A percentile compares a stretch with the other conserved stretches of the same genome.
phyloP scores from a whole-genome alignment of 208 protist species.

The Trypanosoma platydactyli region DNA sequence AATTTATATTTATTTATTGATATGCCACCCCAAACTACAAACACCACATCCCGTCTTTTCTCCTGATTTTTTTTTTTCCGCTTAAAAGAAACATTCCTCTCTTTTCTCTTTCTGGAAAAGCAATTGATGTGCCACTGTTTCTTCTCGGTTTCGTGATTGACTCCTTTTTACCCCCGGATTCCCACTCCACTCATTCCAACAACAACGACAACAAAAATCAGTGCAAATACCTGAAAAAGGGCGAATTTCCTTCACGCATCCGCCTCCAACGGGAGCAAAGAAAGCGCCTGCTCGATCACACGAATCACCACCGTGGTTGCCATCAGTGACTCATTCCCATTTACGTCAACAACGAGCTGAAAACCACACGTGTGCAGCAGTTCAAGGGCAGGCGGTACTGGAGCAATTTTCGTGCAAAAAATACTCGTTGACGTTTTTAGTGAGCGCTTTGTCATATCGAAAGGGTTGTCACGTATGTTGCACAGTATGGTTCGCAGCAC shows the following conservation, averaged over 20 bases:
- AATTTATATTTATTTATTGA: too few species aligned
- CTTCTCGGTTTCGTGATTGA: too few species aligned
- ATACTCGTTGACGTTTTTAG: slow-evolving; percentile 54
- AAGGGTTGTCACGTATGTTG: slow-evolving; percentile 62
- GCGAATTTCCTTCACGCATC: not conserved
- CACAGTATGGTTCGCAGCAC: slow-evolving; percentile 60
- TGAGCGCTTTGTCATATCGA: slow-evolving; percentile 69
- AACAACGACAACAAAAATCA: slow-evolving; percentile 23
- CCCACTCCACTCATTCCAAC: not conserved
- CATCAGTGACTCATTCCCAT: slow-evolving; percentile 39
- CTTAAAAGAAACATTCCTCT: too few species aligned
- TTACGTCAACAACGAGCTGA: slow-evolving; percentile 43
- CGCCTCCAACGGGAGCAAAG: slow-evolving; percentile 9
- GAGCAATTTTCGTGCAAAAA: slow-evolving; percentile 51
- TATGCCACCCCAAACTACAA: too few species aligned
- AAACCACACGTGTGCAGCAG: slow-evolving; percentile 72
- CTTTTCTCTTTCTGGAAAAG: too few species aligned
- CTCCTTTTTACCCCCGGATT: too few species aligned
- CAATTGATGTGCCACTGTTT: too few species aligned
- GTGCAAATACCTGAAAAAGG: not conserved
- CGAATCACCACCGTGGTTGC: slow-evolving; percentile 65
- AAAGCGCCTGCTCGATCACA: slow-evolving; percentile 35
- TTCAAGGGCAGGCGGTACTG: slow-evolving; percentile 43
- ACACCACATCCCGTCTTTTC: too few species aligned
- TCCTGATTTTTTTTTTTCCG: too few species aligned